Conservation (phyloP, 148 eudicot genomes). For the Spergularia marina region DNA sequence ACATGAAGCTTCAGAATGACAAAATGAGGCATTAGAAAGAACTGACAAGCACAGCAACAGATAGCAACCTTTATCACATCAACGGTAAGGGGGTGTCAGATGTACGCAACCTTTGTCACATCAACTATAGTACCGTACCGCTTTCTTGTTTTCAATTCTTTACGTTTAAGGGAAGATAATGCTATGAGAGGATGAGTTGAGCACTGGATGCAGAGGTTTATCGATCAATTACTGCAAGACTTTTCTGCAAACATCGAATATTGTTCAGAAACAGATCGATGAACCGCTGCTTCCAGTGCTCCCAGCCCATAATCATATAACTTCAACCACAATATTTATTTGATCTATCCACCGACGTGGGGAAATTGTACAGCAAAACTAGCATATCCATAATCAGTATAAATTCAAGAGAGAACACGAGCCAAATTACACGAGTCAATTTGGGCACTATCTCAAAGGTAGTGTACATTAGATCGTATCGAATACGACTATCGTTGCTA, state of each 20-base stretch:
- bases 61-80: too few relatives aligned
- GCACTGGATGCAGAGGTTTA: conserved; percentile 96
- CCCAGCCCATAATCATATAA: conserved; percentile 17
- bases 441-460: conserved; percentile 2
- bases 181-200: conserved; percentile 17
- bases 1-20: background rate
- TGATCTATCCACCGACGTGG: background rate
- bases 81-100: too few relatives aligned
- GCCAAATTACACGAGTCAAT: background rate
- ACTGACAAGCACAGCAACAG: too few relatives aligned
- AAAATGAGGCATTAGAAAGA: background rate
- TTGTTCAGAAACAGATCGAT: conserved; percentile 67
- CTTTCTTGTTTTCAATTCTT: too few relatives aligned
- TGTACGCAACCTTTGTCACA: too few relatives aligned
- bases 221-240: conserved; percentile 62
- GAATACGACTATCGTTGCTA: background rate
- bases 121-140: too few relatives aligned
- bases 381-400: background rate
- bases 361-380: background rate
- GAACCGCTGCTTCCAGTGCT: conserved; percentile 90
- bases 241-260: background rate
- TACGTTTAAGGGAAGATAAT: background rate
- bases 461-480: background rate
- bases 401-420: background rate
- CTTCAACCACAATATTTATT: background rate